Evolutionary conservation across 805 yeast genomes (phyloP), one percentile per base, ranked within the genome.

Genomic region (Ogataea pini): DNA sequence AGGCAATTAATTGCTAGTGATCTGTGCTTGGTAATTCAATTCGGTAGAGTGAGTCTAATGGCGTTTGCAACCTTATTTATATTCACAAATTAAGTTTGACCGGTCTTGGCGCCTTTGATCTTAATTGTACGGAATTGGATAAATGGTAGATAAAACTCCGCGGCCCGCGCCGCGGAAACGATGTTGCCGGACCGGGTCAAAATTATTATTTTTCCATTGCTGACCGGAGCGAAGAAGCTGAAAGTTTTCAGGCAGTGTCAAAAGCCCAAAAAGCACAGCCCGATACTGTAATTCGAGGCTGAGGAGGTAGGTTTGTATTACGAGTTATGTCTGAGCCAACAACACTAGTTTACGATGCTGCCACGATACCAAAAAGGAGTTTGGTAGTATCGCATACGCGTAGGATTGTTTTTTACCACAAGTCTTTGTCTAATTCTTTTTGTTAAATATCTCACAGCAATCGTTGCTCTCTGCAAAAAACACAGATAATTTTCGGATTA

Each of bases 141-240:
- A 41, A 41, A 31, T 28, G 13, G 9, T 20, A 41, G 44, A 41
- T 41, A 41, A 32, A 31, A 22, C 18, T 31, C 44, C 44, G 44
- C 44, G 44, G 44, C 44, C 17, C 27, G n/a, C 2, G 42, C 42
- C 42, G 42, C 42, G 42, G 42, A 27, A 9, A 39, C 16, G 14
- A 20, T 19, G 7, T 31, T 34, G 37, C 24, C 37, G 37, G 37
- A 34, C 37, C 37, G 37, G n/a, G 14, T 17, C n/a, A n/a, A 7
- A 17, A 14, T 8, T 32, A n/a, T 28, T 28, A 6, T 28, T 28
- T 28, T 28, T 28, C 14, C 9, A 12, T 10, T 10, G 31, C 31
- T 28, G 14, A 28, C 14, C 25, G 25, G 31, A 10, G n/a, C n/a
- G n/a, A n/a, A n/a, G 31, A 10, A 13, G 31, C 14, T 28, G 9